Evolutionary conservation across 495 filamentous ascomycete species (phyloP).

Genomic region (Talaromyces trachyspermus): DNA sequence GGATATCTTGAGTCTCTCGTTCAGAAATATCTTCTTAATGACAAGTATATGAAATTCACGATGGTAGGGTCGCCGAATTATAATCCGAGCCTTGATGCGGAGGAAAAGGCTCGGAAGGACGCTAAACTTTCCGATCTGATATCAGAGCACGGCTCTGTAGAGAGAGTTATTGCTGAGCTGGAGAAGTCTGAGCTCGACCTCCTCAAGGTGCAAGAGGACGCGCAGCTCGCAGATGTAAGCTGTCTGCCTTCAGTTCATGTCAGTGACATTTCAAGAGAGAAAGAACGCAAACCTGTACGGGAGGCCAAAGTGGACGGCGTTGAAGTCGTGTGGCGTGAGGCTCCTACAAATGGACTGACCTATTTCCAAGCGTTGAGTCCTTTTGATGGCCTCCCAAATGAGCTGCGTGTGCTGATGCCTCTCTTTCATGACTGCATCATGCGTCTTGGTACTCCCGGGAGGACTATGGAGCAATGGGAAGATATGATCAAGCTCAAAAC

Average conservation of each 20-base stretch:
- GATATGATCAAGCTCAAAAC: slow-evolving; percentile 94
- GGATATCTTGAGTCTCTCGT: slow-evolving; percentile 78
- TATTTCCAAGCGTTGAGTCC: slow-evolving; percentile 88
- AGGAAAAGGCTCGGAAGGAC: slow-evolving; percentile 65
- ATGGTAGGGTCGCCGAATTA: slow-evolving; percentile 81
- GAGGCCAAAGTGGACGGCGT: slow-evolving; percentile 58
- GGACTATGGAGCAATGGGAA: slow-evolving; percentile 89
- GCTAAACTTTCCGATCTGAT: slow-evolving; percentile 62
- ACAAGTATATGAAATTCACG: slow-evolving; percentile 81
- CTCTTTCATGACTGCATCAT: slow-evolving; percentile 89
- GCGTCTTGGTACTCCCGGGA: slow-evolving; percentile 79
- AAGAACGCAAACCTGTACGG: slow-evolving; percentile 60
- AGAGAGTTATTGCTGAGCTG: slow-evolving; percentile 60
- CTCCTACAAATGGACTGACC: slow-evolving; percentile 89
- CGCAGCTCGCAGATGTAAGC: slow-evolving; percentile 73
- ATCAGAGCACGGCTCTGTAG: slow-evolving; percentile 59
- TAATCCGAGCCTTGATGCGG: slow-evolving; percentile 61
- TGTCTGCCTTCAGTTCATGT: slow-evolving; percentile 84
- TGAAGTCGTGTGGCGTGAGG: slow-evolving; percentile 82
- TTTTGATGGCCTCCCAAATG: slow-evolving; percentile 72
- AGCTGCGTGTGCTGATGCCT: slow-evolving; percentile 77
- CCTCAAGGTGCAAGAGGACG: slow-evolving; percentile 71
- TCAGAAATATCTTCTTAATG: slow-evolving; percentile 84
- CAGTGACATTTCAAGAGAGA: slow-evolving; percentile 74
- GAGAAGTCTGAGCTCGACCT: slow-evolving; percentile 73